Evolutionary conservation across 805 yeast species (phyloP), one percentile per base, ranked within the genome.

Genomic region (Zygoascus biomembranicola): DNA sequence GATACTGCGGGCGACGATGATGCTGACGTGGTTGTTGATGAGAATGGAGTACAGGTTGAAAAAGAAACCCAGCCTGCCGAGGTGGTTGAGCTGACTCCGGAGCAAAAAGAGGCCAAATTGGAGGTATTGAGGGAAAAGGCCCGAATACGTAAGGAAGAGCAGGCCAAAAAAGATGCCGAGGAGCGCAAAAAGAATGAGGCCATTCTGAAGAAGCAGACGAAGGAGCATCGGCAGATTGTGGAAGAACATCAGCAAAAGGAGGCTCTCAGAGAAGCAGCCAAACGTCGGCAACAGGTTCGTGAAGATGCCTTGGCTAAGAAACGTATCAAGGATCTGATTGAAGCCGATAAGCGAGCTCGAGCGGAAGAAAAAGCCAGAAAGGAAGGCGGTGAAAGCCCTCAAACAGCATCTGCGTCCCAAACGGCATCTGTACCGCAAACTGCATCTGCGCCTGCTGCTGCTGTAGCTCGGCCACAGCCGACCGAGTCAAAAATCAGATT

Each of bases 321-420:
- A 52, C 55, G 66, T 42, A 61, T 69, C 51, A 57, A 59, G 53
- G 67, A 61, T 23, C 64, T 60, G 49, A 69, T 69, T 50, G 72
- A 66, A 51, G 70, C 68, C n/a, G 72, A 69, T 46, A 63, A 58
- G 51, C 55, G 61, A 18, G 67, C 65, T 23, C 58, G 72, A 54
- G 49, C 49, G 3, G 49, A 31, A 8, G 10, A 46, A 28, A n/a
- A 32, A 20, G 42, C 49, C 13, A 26, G 39, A 14, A 46, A 46
- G 56, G 47, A 55, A 57, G 51, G 49, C 43, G 18, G 55, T 50
- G 47, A 31, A 37, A 47, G 55, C 52, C 39, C 52, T 9, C 28
- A 52, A 19, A 46, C 54, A 32, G 51, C 51, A 9, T 42, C 55
- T 8, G 43, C 53, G 2, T 23, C 63, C 6, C 49, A 57, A 1